Evolutionary conservation across 164 flowering plant species (phyloP), one percentile per base, ranked within the genome.

Genomic region (Sextonia rubra): DNA sequence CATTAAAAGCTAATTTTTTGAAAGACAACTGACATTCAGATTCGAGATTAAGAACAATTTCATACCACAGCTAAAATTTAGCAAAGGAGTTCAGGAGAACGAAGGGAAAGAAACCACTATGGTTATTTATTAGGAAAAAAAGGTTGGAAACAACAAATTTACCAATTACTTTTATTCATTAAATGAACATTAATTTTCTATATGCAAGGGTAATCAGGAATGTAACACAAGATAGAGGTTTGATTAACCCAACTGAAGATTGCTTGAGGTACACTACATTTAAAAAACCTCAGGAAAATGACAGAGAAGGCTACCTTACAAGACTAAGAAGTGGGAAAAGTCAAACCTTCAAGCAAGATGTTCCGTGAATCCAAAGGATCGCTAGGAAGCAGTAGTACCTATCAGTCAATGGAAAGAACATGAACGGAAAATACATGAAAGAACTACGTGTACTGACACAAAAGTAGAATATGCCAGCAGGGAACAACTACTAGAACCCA

Each of bases 301-400:
- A 65, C n/a, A n/a, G 17, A n/a, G 15, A 70, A 24, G 6, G 27
- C n/a, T 17, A 25, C 4, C 14, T 4, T 20, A 69, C 58, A 49
- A 55, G 49, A 32, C 7, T 47, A 61, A n/a, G 37, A 20, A 66
- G 14, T 47, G 62, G 23, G 64, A 25, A 49, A 48, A 62, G 44
- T 47, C n/a, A 68, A 27, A 96, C 99, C 99, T 91, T 96, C 99
- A 79, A 96, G 92, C 86, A 93, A 78, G 69, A 96, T 93, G 79
- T 96, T 96, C 76, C 97, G 88, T 63, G 91, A 80, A 85, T 96
- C 97, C 52, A 93, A 89, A 79, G 99, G 99, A 83, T 96, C 97
- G 74, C 82, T 83, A n/a, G 99, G 99, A 70, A 96, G 91, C 65
- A 93, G 79, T 74, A 93, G 65, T 25, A 90, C 73, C 99, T 96